phyloP scores from a whole-genome alignment of 1,284 basidiomycete species.

The Ceratobasidium sp. region DNA sequence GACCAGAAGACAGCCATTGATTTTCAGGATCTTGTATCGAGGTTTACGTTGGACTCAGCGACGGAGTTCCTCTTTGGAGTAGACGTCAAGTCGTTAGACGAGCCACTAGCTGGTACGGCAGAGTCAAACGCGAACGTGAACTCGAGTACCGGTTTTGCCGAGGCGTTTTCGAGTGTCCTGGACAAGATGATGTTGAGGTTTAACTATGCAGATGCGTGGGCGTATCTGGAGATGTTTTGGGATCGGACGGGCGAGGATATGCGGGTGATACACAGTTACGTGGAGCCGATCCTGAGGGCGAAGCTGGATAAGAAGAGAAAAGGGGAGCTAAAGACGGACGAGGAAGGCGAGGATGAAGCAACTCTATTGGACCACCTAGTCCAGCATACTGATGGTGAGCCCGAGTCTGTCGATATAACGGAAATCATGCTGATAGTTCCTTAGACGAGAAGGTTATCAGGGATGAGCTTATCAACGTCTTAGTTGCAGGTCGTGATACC shows the following conservation, averaged over 20 bases:
- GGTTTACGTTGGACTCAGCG: slow-evolving; percentile 58
- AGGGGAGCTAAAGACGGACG: slow-evolving; percentile 45
- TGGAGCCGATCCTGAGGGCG: slow-evolving; percentile 68
- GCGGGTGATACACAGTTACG: slow-evolving; percentile 64
- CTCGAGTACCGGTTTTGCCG: slow-evolving; percentile 59
- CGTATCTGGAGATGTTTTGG: slow-evolving; percentile 62
- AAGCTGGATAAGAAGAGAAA: slow-evolving; percentile 61
- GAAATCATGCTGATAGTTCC: background rate
- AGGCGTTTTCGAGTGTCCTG: slow-evolving; percentile 71
- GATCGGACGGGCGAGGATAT: slow-evolving; percentile 66
- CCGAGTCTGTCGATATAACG: background rate
- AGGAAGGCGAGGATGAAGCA: slow-evolving; percentile 56
- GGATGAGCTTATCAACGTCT: slow-evolving; percentile 74
- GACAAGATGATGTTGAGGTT: slow-evolving; percentile 64
- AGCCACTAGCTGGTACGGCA: background rate
- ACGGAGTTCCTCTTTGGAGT: slow-evolving; percentile 42
- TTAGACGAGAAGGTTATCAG: slow-evolving; percentile 59
- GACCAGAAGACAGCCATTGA: background rate
- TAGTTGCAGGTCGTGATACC: slow-evolving; percentile 78
- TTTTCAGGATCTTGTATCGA: slow-evolving; percentile 70
- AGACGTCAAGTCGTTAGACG: slow-evolving; percentile 8
- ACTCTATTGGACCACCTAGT: slow-evolving; percentile 71
- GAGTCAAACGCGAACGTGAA: background rate
- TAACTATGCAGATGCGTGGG: slow-evolving; percentile 68
- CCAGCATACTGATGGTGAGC: slow-evolving; percentile 37